A percentile compares a stretch with the other conserved stretches of the same genome.
Evolutionary conservation across 371 early-diverging fungal genomes (phyloP).

Genomic region (Mucor saturninus): DNA sequence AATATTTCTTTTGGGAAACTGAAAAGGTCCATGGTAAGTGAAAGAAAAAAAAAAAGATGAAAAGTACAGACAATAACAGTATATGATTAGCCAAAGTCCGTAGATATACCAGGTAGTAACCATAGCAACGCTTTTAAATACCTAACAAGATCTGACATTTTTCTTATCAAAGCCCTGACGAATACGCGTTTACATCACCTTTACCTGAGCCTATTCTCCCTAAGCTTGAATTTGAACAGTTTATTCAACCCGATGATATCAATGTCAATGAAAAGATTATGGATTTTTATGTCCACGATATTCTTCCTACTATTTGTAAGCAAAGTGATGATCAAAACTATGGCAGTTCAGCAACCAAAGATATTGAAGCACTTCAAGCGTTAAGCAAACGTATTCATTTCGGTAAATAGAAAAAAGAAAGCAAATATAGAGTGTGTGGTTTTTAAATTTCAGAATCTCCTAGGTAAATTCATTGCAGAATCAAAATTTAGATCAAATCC

Average conservation of each 20-base stretch:
- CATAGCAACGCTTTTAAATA: neutral
- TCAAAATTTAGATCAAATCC: slow-evolving; percentile 89
- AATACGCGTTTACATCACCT: slow-evolving; percentile 89
- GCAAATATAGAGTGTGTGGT: neutral
- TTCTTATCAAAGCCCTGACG: slow-evolving; percentile 78
- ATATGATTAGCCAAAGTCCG: slow-evolving; percentile 78
- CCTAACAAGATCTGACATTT: neutral
- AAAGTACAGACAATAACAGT: neutral
- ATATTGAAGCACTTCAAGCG: slow-evolving; percentile 91
- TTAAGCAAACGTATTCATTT: slow-evolving; percentile 94
- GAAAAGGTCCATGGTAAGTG: slow-evolving; percentile 87
- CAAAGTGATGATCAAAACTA: slow-evolving; percentile 84
- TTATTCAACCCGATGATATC: slow-evolving; percentile 76
- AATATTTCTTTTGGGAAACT: slow-evolving; percentile 88
- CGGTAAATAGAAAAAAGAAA: slow-evolving; percentile 57
- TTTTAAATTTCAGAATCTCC: neutral
- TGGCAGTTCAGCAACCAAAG: slow-evolving; percentile 91
- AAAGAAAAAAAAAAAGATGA: neutral
- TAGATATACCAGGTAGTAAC: slow-evolving; percentile 65
- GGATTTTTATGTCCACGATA: slow-evolving; percentile 75
- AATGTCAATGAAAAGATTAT: slow-evolving; percentile 86
- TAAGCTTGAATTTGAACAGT: slow-evolving; percentile 73
- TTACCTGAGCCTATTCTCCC: slow-evolving; percentile 90
- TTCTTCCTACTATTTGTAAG: slow-evolving; percentile 71
- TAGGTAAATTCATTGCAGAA: slow-evolving; percentile 95